Conservation (phyloP, 2,329 filamentous ascomycete species). For the Phyllachora maydis region DNA sequence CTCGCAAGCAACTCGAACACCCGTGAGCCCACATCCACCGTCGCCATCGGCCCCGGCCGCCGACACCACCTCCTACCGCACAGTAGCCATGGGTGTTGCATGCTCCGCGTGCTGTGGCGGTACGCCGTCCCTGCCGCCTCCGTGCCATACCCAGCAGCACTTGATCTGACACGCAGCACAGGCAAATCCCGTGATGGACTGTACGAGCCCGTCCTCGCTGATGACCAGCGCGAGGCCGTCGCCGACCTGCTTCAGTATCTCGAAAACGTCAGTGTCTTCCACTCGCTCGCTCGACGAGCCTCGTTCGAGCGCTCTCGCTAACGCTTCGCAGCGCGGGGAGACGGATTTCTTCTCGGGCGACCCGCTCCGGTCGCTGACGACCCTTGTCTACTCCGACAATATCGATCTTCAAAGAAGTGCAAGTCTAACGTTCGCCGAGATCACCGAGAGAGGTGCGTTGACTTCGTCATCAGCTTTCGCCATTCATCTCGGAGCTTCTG, state of each 20-base stretch:
- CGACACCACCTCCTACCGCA: too few relatives aligned
- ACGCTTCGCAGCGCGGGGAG: slow-evolving; percentile 52
- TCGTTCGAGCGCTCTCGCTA: neutral
- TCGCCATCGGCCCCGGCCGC: too few relatives aligned
- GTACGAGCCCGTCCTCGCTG: slow-evolving; percentile 75
- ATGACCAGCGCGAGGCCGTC: slow-evolving; percentile 92
- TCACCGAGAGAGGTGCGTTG: slow-evolving; percentile 78
- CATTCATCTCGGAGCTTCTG: too few relatives aligned
- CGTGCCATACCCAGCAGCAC: neutral
- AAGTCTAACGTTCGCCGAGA: slow-evolving; percentile 95
- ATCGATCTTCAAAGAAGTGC: slow-evolving; percentile 94
- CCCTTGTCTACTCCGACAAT: slow-evolving; percentile 94
- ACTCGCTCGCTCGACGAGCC: neutral
- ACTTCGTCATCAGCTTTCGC: too few relatives aligned
- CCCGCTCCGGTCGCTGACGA: slow-evolving; percentile 81
- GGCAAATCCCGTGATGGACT: slow-evolving; percentile 62
- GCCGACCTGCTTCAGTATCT: slow-evolving; percentile 89
- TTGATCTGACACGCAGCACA: slow-evolving; percentile 12
- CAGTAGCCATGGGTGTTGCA: slow-evolving; percentile 35
- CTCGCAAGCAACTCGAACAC: too few relatives aligned
- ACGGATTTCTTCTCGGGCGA: slow-evolving; percentile 98
- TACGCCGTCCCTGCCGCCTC: slow-evolving; percentile 8
- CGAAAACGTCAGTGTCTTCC: slow-evolving; percentile 51
- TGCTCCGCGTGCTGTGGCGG: slow-evolving; percentile 42
- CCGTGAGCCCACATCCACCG: too few relatives aligned